Evolutionary conservation across 371 early-diverging fungal genomes (phyloP), one percentile per base, ranked within the genome.

Genomic region (Haplosporangium sp.): DNA sequence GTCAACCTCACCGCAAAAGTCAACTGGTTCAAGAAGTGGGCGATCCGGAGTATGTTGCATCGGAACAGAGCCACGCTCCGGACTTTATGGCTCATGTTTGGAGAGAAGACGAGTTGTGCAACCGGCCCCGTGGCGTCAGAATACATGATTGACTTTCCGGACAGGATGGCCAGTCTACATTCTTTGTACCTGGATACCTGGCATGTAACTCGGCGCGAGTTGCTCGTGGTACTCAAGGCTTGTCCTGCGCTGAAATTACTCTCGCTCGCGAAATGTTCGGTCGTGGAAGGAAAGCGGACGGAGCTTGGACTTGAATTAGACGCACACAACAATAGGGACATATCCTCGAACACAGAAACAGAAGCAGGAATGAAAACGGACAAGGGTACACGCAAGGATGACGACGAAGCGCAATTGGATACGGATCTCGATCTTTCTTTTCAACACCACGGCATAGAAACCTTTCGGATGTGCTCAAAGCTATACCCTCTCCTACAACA

Each of bases 391-490:
- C 37, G 18, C 20, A 13, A 14, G 36, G 20, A 61, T 20, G 38
- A 47, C 2, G 48, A 48, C 6, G 21, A 20, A 10, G 20, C 5
- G 8, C 8, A 23, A 11, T 8, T 13, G 1, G 14, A 64, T 18
- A 20, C 8, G 6, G 10, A 18, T 4, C 37, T 41, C 10, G 63
- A 45, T n/a, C 18, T 13, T 11, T 16, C 40, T 2, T 68, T 64
- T 56, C 75, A 74, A 41, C 69, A 74, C 23, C 61, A 43, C 5
- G 62, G 58, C 13, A 42, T 74, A 13, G 55, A 62, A 29, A 60
- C 20, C 1, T 65, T 69, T 14, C 59, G 69, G 18, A 74, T 74
- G 75, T 69, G 69, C 38, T 62, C 69, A 12, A 53, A 20, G 5
- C 60, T 74, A 9, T 61, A 57, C 37, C 56, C 29, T 5, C 47